Conservation (phyloP, 495 filamentous ascomycete species). For the Extremus antarcticus region DNA sequence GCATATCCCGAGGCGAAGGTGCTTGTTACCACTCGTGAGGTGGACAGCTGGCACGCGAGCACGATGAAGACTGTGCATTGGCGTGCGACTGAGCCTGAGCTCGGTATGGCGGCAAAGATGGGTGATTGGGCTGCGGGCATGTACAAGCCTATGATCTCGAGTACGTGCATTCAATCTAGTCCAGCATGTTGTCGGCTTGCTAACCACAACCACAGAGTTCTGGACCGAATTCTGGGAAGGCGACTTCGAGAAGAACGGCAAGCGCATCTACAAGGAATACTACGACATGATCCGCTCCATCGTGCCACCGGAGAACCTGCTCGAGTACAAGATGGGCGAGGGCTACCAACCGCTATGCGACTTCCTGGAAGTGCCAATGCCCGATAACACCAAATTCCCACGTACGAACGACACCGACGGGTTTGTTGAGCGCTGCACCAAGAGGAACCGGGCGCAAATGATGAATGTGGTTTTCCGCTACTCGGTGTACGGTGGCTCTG, state of each 20-base stretch:
- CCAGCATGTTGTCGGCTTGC: neutral
- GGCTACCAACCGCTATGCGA: conserved; percentile 60
- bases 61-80: conserved; percentile 30
- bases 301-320: conserved; percentile 40
- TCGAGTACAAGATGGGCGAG: conserved; percentile 54
- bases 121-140: conserved; percentile 27
- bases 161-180: conserved; percentile 1
- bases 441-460: conserved; percentile 52
- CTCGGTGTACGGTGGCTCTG: conserved; percentile 37
- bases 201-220: conserved; percentile 18
- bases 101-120: conserved; percentile 23
- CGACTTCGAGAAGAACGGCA: conserved; percentile 29
- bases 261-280: conserved; percentile 23
- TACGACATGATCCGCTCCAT: conserved; percentile 23
- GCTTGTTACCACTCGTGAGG: conserved; percentile 50
- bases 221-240: conserved; percentile 25
- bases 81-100: conserved; percentile 28
- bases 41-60: conserved; percentile 47
- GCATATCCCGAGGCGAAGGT: conserved; percentile 65
- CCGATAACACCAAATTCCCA: conserved; percentile 40
- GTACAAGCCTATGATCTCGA: conserved; percentile 28
- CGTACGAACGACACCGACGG: conserved; percentile 41
- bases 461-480: conserved; percentile 45
- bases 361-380: conserved; percentile 51
- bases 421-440: conserved; percentile 49